phyloP scores from a whole-genome alignment of 164 flowering plant species.

The Berberis vulgaris region DNA sequence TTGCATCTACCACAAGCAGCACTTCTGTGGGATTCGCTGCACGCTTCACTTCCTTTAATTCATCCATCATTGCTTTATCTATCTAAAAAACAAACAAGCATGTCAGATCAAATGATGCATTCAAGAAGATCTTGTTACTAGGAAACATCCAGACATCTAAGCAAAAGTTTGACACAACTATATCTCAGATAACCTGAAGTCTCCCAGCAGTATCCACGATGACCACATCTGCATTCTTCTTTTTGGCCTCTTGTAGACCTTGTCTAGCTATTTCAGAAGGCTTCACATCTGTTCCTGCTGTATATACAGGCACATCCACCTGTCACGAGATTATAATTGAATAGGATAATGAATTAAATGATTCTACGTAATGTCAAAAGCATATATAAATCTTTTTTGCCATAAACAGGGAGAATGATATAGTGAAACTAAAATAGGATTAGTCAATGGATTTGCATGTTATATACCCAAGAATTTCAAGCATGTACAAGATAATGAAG shows the following conservation, averaged over 20 bases:
- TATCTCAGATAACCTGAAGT: constrained; percentile 61
- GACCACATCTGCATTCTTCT: constrained; percentile 76
- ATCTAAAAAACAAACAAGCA: constrained; percentile 37
- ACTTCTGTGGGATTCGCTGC: constrained; percentile 83
- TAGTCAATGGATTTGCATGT: not conserved
- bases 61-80: constrained; percentile 97
- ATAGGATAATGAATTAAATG: constrained; percentile 19
- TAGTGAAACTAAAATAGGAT: too few species aligned
- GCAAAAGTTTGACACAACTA: not conserved
- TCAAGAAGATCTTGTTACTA: not conserved
- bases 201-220: constrained; percentile 98
- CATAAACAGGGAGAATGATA: not conserved
- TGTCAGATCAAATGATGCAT: constrained; percentile 5
- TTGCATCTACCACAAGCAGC: constrained; percentile 97
- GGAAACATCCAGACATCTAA: not conserved
- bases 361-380: not conserved
- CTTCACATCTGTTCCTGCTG: constrained; percentile 77
- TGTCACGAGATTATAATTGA: constrained; percentile 35
- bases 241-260: constrained; percentile 80
- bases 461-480: not conserved
- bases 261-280: constrained; percentile 86
- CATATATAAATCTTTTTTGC: too few species aligned
- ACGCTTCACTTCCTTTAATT: constrained; percentile 83
- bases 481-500: not conserved
- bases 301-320: constrained; percentile 91